Percentiles rank a stretch among this genome's conserved stretches.
Evolutionary conservation across 2,329 filamentous ascomycete species (phyloP).

Genomic region (Penicillium sp.): DNA sequence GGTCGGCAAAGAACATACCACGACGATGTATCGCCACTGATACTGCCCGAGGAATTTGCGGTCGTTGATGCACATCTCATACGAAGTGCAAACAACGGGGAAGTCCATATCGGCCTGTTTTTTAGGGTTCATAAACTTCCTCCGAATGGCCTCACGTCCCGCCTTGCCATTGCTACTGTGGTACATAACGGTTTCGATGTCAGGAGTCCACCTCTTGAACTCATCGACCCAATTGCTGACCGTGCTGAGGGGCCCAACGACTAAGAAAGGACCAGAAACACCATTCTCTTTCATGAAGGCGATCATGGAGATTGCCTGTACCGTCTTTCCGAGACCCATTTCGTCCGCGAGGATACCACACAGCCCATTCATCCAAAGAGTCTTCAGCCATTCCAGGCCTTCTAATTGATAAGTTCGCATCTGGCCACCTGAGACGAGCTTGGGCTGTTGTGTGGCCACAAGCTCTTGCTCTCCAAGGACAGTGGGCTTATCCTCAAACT

Average conservation of each 20-base stretch:
- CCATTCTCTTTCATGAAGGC: conserved; percentile 86
- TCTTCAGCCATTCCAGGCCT: conserved; percentile 87
- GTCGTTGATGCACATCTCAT: conserved; percentile 94
- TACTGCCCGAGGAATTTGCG: conserved; percentile 77
- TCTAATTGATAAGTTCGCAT: conserved; percentile 96
- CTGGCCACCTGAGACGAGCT: conserved; percentile 77
- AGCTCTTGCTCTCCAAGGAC: conserved; percentile 67
- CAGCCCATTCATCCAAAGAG: conserved; percentile 82
- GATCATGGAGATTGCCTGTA: conserved; percentile 85
- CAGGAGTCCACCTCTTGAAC: conserved; percentile 85
- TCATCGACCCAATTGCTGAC: conserved; percentile 96
- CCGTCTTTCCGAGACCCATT: conserved; percentile 91
- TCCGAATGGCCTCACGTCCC: conserved; percentile 74
- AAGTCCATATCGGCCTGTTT: conserved; percentile 71
- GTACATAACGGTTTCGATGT: conserved; percentile 85
- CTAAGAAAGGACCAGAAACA: conserved; percentile 83
- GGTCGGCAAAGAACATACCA: conserved; percentile 51
- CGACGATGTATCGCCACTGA: conserved; percentile 97
- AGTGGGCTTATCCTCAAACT: conserved; percentile 59
- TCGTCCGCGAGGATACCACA: conserved; percentile 91
- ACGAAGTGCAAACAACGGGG: conserved; percentile 89
- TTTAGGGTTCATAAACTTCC: conserved; percentile 64
- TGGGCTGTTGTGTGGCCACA: conserved; percentile 80
- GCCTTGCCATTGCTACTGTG: conserved; percentile 78
- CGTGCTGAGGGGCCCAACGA: conserved; percentile 87